phyloP scores from a whole-genome alignment of 2,329 filamentous ascomycete genomes.

The Exophiala dermatitidis region DNA sequence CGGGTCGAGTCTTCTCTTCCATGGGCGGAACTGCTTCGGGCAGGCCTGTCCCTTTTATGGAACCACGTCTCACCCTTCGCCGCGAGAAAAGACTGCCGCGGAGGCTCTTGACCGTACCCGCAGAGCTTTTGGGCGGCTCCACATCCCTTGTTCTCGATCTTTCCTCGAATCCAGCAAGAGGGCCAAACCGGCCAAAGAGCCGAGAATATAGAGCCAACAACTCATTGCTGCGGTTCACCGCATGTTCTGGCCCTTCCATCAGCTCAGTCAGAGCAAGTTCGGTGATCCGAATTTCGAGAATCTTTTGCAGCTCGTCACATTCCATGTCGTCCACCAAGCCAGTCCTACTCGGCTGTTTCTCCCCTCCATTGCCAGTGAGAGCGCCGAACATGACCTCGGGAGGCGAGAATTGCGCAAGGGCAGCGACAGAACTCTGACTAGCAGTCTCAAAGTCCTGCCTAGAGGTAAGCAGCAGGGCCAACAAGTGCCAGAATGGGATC shows the following conservation, averaged over 20 bases:
- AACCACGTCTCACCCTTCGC: constrained; percentile 43
- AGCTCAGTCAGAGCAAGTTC: constrained; percentile 79
- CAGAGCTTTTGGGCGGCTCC: constrained; percentile 59
- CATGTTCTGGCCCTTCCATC: constrained; percentile 72
- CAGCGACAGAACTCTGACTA: constrained; percentile 75
- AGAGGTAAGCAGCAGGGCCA: constrained; percentile 77
- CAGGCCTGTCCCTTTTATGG: constrained; percentile 23
- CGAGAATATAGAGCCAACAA: constrained; percentile 73
- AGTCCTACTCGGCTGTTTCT: constrained; percentile 23
- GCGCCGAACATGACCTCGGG: constrained; percentile 62
- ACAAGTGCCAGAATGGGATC: constrained; percentile 86
- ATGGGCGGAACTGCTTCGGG: constrained; percentile 22
- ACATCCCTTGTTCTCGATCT: constrained; percentile 37
- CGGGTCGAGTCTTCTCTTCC: constrained; percentile 24
- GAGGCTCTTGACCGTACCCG: constrained; percentile 62
- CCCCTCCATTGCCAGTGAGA: constrained; percentile 7
- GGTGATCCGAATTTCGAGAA: constrained; percentile 94
- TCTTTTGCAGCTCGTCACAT: constrained; percentile 71
- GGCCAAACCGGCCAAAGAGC: constrained; percentile 62
- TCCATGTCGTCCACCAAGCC: constrained; percentile 71
- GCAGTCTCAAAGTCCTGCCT: constrained; percentile 79
- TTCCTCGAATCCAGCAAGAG: constrained; percentile 32
- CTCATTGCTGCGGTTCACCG: constrained; percentile 82
- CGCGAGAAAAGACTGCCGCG: constrained; percentile 72
- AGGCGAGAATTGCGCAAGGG: constrained; percentile 81